A percentile compares a stretch with the other conserved stretches of the same genome.
phyloP scores from a whole-genome alignment of 2,329 filamentous ascomycete species.

The Exophiala spinifera region DNA sequence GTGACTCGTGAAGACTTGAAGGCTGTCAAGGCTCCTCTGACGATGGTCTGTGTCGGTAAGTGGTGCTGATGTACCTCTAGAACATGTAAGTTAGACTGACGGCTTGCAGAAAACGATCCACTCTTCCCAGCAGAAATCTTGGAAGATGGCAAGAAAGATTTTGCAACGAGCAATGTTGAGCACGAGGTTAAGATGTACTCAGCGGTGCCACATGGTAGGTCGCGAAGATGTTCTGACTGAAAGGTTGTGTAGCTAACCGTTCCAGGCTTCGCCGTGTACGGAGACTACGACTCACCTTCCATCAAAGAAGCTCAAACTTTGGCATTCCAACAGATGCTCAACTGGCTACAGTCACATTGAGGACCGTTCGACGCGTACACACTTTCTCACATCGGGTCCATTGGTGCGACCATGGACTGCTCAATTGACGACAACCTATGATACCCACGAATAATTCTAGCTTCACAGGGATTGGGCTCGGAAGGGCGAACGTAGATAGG shows the following conservation, averaged over 20 bases:
- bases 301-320: constrained; percentile 26
- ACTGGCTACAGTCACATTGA: constrained; percentile 26
- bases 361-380: not conserved
- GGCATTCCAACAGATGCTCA: constrained; percentile 29
- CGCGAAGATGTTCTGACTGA: not conserved
- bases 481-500: not conserved
- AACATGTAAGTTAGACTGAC: not conserved
- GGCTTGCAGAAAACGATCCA: constrained; percentile 27
- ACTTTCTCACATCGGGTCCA: not conserved
- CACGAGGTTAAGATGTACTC: constrained; percentile 28
- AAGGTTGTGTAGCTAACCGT: not conserved
- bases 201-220: constrained; percentile 30
- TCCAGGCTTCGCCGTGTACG: constrained; percentile 29
- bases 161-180: constrained; percentile 25
- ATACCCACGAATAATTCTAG: not conserved
- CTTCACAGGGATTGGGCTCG: not conserved
- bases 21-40: constrained; percentile 25
- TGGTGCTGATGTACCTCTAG: not conserved
- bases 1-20: constrained; percentile 28
- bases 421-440: not conserved
- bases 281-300: constrained; percentile 28
- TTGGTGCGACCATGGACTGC: not conserved
- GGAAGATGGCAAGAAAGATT: constrained; percentile 27
- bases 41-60: constrained; percentile 27
- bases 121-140: constrained; percentile 30